Evolutionary conservation across 1,284 basidiomycete genomes (phyloP), one percentile per base, ranked within the genome.

Genomic region (Sphaerobolus stellatus): DNA sequence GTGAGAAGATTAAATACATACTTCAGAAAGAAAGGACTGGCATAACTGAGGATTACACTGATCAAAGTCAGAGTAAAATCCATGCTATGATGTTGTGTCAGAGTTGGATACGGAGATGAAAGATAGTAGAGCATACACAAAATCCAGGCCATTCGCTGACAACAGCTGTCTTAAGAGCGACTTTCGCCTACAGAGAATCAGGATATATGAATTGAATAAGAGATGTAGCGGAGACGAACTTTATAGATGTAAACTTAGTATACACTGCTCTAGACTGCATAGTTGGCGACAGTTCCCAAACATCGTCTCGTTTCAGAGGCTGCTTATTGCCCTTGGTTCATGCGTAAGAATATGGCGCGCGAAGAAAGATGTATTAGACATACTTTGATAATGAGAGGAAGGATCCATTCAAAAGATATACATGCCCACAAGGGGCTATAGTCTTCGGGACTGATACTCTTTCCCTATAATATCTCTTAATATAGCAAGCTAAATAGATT

Each of bases 331-430:
- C 89, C 70, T 81, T 29, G 22, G 27, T 29, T n/a, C 44, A 25
- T 18, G 38, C 30, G 25, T 30, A 24, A 36, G 45, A 30, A 31
- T n/a, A n/a, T n/a, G n/a, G n/a, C 9, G 33, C 41, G 41, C n/a
- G 29, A 47, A 47, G 25, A 18, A 45, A 31, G 16, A 22, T 8
- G 22, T 22, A 9, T 22, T n/a, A n/a, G n/a, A n/a, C n/a, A n/a
- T n/a, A 78, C 78, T 24, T 68, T 72, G 50, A 71, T 64, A 56
- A 94, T 78, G 24, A 93, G 74, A 1, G 84, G 82, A 57, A 80
- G 77, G 44, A 94, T 76, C 92, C 92, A 94, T 27, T 66, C 71
- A 71, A 94, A 94, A 0, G 86, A 83, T 16, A 88, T 71, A 88
- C 91, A 93, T 5, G 82, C 78, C 71, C 79, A 85, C 1, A 94